Base-by-base conservation (phyloP, 208 protist species). In the Trypanosoma lewisi region DNA sequence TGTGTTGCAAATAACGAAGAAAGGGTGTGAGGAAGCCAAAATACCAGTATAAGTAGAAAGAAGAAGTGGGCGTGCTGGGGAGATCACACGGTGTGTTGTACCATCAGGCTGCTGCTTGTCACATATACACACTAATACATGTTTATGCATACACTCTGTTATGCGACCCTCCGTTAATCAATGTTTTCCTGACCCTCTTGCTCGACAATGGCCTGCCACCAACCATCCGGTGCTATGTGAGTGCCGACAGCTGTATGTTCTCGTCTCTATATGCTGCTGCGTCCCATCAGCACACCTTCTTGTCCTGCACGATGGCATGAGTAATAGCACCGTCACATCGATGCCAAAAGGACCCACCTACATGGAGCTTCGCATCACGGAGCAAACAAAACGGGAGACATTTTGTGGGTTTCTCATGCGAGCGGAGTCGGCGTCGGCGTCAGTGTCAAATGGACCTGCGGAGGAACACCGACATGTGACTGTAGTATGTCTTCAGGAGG, bases 241-340 rank as follows among this genome's bases (percentile, higher is more conserved):
- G 62, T 92, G 83, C 58, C 79, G 78, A 23, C 85, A 95, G 73
- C 71, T 95, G 19, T 95, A 95, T 68, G 78, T 77, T 12, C 83
- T 95, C 0, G 89, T 93, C 21, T 83, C 75, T 31, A 61, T 93
- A 23, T 92, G 85, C 75, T 93, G 89, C 77, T 95, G 86, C 50
- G 62, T 93, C 11, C 85, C 86, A 27, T 72, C 76, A 23, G 74
- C 86, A 0, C 89, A 95, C 53, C 76, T 93, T 30, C 81, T 95
- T 48, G 84, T 95, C 11, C 70, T 93, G 30, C 80, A 89, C 47
- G 84, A 95, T 30, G 65, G 73, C 17, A 53, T 52, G 16, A 66
- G 58, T 52, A 83, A 50, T n/a, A 82, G 78, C 69, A 79, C 83
- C 56, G 73, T 89, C 31, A 86, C 83, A 0, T 89, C 80, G 2